phyloP scores from a whole-genome alignment of 139 green algal species.

The Gonium pectorale region DNA sequence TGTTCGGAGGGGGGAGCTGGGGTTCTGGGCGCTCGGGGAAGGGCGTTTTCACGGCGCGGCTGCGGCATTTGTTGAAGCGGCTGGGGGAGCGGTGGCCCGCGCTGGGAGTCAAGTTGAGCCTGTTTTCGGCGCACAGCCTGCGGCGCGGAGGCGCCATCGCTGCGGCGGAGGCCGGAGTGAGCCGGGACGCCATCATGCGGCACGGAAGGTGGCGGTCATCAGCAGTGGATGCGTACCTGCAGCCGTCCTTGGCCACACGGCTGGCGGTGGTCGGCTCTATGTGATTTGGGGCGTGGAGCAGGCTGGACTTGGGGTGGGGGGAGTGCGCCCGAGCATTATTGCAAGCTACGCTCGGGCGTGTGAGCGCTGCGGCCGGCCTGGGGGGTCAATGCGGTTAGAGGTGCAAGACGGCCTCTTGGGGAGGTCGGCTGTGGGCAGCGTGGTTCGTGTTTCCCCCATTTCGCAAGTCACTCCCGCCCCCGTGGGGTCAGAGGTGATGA shows the following conservation, averaged over 20 bases:
- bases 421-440: no score
- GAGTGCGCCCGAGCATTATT: no score
- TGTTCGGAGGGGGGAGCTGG: neutral
- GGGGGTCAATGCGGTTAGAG: no score
- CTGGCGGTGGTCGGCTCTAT: neutral
- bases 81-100: neutral
- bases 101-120: neutral
- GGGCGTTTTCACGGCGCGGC: neutral
- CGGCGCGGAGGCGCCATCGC: neutral
- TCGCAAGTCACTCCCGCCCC: no score
- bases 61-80: neutral
- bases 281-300: no score
- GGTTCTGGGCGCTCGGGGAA: neutral
- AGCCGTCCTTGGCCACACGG: neutral
- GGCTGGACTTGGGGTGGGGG: no score
- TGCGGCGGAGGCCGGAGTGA: neutral
- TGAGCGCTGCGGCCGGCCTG: no score
- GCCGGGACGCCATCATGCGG: neutral
- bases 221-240: neutral
- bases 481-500: no score
- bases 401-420: no score
- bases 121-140: neutral
- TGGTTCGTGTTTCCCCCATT: no score
- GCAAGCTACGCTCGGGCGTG: no score
- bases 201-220: neutral